phyloP scores from a whole-genome alignment of 2,329 filamentous ascomycete genomes.

The Aureobasidium sp. region DNA sequence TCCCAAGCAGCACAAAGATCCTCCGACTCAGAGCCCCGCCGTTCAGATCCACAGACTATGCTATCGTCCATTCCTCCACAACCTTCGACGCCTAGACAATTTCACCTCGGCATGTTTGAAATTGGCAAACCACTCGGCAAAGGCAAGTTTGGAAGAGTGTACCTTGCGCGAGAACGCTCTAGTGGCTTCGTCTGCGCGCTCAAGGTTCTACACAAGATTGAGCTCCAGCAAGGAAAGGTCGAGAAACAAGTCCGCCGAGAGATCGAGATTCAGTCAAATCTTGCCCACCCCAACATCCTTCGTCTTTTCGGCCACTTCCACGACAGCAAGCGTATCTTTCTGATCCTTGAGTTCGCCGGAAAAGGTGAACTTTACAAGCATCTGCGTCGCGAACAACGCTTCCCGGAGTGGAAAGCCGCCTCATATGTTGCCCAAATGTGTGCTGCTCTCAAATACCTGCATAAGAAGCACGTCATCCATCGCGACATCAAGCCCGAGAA shows the following conservation, averaged over 20 bases:
- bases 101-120: slow-evolving; percentile 88
- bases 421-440: slow-evolving; percentile 20
- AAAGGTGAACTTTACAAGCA: slow-evolving; percentile 21
- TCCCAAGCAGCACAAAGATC: slow-evolving; percentile 54
- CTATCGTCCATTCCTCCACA: slow-evolving; percentile 18
- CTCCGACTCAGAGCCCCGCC: slow-evolving; percentile 29
- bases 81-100: slow-evolving; percentile 41
- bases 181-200: slow-evolving; percentile 75
- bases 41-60: slow-evolving; percentile 14
- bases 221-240: slow-evolving; percentile 68
- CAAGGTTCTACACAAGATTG: slow-evolving; percentile 76
- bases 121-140: slow-evolving; percentile 77
- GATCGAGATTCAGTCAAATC: slow-evolving; percentile 21
- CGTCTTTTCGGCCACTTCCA: slow-evolving; percentile 21
- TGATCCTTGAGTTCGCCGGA: slow-evolving; percentile 20
- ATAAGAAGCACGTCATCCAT: slow-evolving; percentile 21
- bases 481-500: slow-evolving; percentile 22
- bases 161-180: slow-evolving; percentile 68
- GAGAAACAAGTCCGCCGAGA: slow-evolving; percentile 52
- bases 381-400: slow-evolving; percentile 18
- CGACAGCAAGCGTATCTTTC: slow-evolving; percentile 21
- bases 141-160: slow-evolving; percentile 77
- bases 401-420: slow-evolving; percentile 20
- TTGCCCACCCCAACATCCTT: slow-evolving; percentile 20
- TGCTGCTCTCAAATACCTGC: slow-evolving; percentile 19